These are phyloP conservation scores for Calonectria honghensis DNA, from an alignment of 2,329 filamentous ascomycete genomes.

Conservation along the genomic window DNA sequence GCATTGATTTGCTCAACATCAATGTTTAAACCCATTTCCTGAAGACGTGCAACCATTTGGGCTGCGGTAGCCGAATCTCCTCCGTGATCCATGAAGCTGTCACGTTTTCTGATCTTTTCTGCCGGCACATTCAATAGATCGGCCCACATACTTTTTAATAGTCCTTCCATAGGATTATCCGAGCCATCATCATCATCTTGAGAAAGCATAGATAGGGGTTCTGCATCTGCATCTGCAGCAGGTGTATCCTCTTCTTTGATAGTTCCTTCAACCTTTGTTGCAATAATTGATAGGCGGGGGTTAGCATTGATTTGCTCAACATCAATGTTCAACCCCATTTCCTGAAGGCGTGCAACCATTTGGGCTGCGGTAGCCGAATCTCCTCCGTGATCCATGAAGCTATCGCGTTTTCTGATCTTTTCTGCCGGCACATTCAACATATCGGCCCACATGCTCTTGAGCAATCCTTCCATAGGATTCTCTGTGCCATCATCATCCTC, in stretches of 20 bases:
- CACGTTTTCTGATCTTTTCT: neutral
- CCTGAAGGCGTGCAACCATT: neutral
- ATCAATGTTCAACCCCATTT: constrained; percentile 11
- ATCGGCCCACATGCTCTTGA: constrained; percentile 6
- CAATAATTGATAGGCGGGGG: neutral
- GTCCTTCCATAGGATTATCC: neutral
- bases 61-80: neutral
- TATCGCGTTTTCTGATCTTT: neutral
- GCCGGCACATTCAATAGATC: neutral
- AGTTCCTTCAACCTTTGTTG: neutral
- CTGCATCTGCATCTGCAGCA: neutral
- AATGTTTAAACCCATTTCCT: constrained; percentile 10
- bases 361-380: neutral
- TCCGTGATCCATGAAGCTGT: neutral
- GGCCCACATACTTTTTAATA: constrained; percentile 3
- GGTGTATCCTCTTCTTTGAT: neutral
- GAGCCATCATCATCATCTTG: neutral
- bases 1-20: neutral
- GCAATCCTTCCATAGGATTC: neutral
- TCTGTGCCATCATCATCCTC: neutral
- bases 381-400: neutral
- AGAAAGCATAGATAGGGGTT: neutral
- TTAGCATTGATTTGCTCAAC: neutral
- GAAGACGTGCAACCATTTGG: constrained; percentile 1
- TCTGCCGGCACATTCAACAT: neutral